Evolutionary conservation across 129 eudicot species (phyloP).

Genomic region (Dittrichia graveolens): DNA sequence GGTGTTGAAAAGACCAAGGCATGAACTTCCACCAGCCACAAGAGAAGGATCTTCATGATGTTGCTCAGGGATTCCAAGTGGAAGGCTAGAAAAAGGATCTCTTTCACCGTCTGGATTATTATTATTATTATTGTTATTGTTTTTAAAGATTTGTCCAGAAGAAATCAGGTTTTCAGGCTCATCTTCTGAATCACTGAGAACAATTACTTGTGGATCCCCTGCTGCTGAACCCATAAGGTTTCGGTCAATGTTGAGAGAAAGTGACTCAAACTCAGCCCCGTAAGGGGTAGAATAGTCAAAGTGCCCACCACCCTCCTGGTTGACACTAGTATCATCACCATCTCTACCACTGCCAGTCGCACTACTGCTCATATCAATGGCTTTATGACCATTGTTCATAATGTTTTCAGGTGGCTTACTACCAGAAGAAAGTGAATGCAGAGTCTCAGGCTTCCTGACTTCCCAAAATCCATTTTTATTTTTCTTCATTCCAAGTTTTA

Average conservation of each 20-base stretch:
- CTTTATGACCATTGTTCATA: slow-evolving; percentile 40
- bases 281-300: slow-evolving; percentile 52
- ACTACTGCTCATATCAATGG: slow-evolving; percentile 85
- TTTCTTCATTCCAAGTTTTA: slow-evolving; percentile 69
- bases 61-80: slow-evolving; percentile 46
- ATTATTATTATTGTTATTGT: slow-evolving; percentile 23
- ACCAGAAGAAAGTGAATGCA: slow-evolving; percentile 46
- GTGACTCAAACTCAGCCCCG: slow-evolving; percentile 64
- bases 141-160: slow-evolving; percentile 40
- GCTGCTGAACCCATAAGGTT: slow-evolving; percentile 29
- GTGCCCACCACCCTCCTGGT: slow-evolving; percentile 63
- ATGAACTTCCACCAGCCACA: slow-evolving; percentile 44
- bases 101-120: slow-evolving; percentile 19
- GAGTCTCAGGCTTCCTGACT: slow-evolving; percentile 52
- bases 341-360: slow-evolving; percentile 83
- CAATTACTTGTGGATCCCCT: slow-evolving; percentile 62
- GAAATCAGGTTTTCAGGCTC: slow-evolving; percentile 44
- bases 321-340: slow-evolving; percentile 80
- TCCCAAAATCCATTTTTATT: slow-evolving; percentile 66
- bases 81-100: slow-evolving; percentile 6
- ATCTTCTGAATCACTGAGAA: slow-evolving; percentile 86
- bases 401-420: slow-evolving; percentile 41
- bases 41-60: slow-evolving; percentile 53
- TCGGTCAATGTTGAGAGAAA: slow-evolving; percentile 49
- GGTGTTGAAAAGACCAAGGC: slow-evolving; percentile 55